Percentiles rank a stretch among this genome's conserved stretches.
Conservation (phyloP, 106 monocot species). For the Apostasia ramifera region DNA sequence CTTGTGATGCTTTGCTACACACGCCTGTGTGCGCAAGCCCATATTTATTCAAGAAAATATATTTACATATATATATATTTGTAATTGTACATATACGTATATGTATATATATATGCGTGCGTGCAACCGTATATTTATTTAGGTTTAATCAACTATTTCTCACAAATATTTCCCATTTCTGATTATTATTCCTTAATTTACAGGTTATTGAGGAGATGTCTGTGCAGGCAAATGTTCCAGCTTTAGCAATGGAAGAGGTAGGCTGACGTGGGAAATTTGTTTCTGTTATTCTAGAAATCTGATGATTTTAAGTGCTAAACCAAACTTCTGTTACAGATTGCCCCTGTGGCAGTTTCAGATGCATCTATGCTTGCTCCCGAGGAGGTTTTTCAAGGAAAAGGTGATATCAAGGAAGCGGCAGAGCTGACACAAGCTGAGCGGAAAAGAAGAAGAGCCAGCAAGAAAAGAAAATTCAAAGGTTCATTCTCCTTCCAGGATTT, state of each 20-base stretch:
- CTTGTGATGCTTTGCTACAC: not conserved
- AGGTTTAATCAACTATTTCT: not conserved
- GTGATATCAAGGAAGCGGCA: constrained; percentile 80
- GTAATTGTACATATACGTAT: too few species aligned
- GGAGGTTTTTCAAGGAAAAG: constrained; percentile 87
- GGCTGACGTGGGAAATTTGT: constrained; percentile 2
- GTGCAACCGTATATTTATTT: not conserved
- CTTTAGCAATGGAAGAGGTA: constrained; percentile 99
- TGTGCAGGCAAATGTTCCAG: constrained; percentile 84
- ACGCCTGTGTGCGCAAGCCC: not conserved
- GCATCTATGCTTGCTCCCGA: constrained; percentile 98
- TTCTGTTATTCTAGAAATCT: not conserved
- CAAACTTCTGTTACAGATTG: constrained; percentile 46
- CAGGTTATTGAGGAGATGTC: constrained; percentile 97
- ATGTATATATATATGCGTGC: too few species aligned
- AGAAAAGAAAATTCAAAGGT: constrained; percentile 91
- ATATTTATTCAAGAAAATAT: too few species aligned
- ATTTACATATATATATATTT: too few species aligned
- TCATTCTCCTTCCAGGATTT: not conserved
- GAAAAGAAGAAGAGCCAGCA: constrained; percentile 82
- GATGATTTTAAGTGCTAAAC: not conserved
- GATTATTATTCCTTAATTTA: not conserved
- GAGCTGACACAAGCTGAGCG: constrained; percentile 74
- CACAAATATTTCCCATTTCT: not conserved
- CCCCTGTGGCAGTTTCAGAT: constrained; percentile 88